Base-by-base conservation (phyloP, 2,329 filamentous ascomycete species). In the Cladobotryum mycophilum region DNA sequence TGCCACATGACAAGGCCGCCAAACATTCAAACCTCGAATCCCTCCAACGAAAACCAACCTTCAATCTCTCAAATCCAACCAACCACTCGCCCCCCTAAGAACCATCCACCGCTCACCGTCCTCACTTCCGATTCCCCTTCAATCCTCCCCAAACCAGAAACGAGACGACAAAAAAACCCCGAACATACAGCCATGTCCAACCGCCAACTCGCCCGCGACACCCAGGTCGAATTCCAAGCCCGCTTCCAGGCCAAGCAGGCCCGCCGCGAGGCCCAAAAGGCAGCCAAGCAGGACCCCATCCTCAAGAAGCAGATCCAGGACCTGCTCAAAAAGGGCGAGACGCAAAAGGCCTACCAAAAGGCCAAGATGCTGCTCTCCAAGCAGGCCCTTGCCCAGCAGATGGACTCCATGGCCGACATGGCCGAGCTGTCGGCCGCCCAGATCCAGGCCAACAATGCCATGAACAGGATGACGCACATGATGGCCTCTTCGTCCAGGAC, bases 391-490 rank as follows among this genome's bases (percentile, higher is more conserved):
- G 80, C 80, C 11, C 73, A 78, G 61, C 79, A 82, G 68, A 81
- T 82, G 77, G 80, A 82, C 66, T 77, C 80, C 66, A 79, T 81
- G 63, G 80, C 80, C 65, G 79, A 83, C 67, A 81, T 82, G 78
- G 79, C 79, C 22, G 80, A 82, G 66, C 70, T 82, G 25, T 78
- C 73, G 25, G 75, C 76, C 43, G 76, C 78, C 3, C 79, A 82
- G 71, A 82, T 83, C 65, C 78, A 82, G 69, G 79, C 79, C 62
- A 82, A 82, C 68, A 82, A 82, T 58, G 71, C 78, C 51, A 82
- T 82, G 79, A 82, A 82, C 68, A 76, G 79, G 57, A 82, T 82
- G 79, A 82, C 79, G 51, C 67, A 76, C 60, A 82, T 82, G 78
- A 82, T 82, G 78, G 75, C 74, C 20, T 76, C 79, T 65, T 80